Conservation (phyloP, 257 asterid genomes). For the Leonotis leonurus region DNA sequence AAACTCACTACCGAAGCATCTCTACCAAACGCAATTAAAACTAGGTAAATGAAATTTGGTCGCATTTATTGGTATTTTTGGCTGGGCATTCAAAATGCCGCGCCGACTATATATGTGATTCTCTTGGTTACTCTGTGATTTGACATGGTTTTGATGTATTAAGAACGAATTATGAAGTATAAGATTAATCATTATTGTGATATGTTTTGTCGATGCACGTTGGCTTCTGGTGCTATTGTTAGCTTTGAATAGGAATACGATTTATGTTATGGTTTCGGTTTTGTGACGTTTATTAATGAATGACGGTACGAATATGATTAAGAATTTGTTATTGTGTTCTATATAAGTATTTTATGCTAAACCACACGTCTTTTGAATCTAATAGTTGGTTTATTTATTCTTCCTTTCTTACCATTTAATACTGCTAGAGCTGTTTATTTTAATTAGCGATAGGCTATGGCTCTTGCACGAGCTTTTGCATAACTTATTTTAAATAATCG, state of each 20-base stretch:
- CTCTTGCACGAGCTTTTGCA: too few relatives aligned
- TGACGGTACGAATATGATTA: not conserved
- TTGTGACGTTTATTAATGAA: not conserved
- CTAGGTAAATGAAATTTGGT: slow-evolving; percentile 32
- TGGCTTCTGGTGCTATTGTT: not conserved
- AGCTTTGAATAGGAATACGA: not conserved
- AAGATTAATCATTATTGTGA: not conserved
- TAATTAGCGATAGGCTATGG: too few relatives aligned
- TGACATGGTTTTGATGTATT: not conserved
- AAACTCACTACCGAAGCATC: slow-evolving; percentile 12
- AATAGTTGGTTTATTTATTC: too few relatives aligned
- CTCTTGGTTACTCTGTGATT: not conserved
- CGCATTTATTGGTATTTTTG: not conserved
- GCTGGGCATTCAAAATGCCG: not conserved
- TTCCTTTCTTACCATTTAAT: too few relatives aligned
- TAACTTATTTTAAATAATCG: too few relatives aligned
- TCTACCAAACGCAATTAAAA: slow-evolving; percentile 27
- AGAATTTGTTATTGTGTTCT: too few relatives aligned
- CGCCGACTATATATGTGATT: not conserved
- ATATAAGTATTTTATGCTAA: too few relatives aligned
- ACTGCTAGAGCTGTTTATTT: too few relatives aligned
- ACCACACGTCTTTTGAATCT: too few relatives aligned
- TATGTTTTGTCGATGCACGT: too few relatives aligned
- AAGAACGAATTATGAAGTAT: not conserved
- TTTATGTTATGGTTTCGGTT: not conserved